A percentile compares a stretch with the other conserved stretches of the same genome.
These are phyloP conservation scores for Filosporella fistucella DNA, from an alignment of 495 filamentous ascomycete species.

Conservation along the genomic window DNA sequence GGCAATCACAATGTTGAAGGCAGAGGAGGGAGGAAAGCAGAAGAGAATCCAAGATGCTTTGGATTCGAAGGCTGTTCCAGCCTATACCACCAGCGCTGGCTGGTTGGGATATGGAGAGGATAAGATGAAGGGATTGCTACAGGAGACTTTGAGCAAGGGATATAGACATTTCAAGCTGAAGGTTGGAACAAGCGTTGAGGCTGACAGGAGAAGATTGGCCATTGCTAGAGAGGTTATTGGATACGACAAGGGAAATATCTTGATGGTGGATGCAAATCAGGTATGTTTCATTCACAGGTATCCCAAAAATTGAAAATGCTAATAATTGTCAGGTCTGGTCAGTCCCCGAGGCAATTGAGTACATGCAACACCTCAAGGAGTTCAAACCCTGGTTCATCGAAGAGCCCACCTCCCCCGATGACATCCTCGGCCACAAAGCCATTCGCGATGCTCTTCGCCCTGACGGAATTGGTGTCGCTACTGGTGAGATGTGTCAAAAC, in stretches of 20 bases:
- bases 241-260: constrained; percentile 77
- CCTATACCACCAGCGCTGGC: constrained; percentile 87
- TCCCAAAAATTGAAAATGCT: not conserved
- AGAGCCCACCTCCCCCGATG: constrained; percentile 92
- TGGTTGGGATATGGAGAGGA: constrained; percentile 93
- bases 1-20: constrained; percentile 64
- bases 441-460: constrained; percentile 74
- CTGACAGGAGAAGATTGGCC: constrained; percentile 60
- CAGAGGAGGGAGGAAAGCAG: constrained; percentile 57
- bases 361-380: constrained; percentile 77
- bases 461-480: constrained; percentile 78
- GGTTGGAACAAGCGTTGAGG: constrained; percentile 68
- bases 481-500: constrained; percentile 97
- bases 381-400: constrained; percentile 97
- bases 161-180: constrained; percentile 93
- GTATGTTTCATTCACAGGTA: constrained; percentile 27
- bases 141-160: constrained; percentile 67
- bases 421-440: constrained; percentile 83
- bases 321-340: constrained; percentile 64
- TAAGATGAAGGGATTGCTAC: constrained; percentile 70
- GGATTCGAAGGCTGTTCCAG: constrained; percentile 68
- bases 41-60: constrained; percentile 66
- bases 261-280: constrained; percentile 97
- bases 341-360: constrained; percentile 83
- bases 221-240: constrained; percentile 84